Base-by-base conservation (phyloP, 1,284 basidiomycete genomes). In the Erythrobasidium hasegawianum region DNA sequence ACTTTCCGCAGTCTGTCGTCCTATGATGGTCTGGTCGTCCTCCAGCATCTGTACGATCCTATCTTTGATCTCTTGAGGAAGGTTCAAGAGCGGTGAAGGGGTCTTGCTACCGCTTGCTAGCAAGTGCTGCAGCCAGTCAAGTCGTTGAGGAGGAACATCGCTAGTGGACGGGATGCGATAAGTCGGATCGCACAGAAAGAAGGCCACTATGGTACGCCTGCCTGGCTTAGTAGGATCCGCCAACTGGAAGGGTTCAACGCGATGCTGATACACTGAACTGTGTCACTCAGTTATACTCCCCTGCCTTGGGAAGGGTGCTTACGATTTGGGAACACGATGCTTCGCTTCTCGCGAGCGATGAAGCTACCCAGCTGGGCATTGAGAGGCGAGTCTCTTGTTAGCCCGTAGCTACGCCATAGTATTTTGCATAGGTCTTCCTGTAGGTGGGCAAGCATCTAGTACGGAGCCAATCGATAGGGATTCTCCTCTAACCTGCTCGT, bases 171-270 rank as follows among this genome's bases (percentile, higher is more conserved):
- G 77, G n/a, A 80, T 57, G 1, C 40, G 73, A 29, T 62, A 52
- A 57, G 79, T 75, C 0, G 83, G 81, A 71, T 83, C 81, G 45
- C 83, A 80, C 16, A 84, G 77, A 74, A 82, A 83, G 22, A 83
- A 73, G 0, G 79, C 79, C 7, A 83, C 71, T 41, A 84, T 81
- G 71, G 82, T 83, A 40, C 80, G 77, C 62, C 81, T 79, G 0
- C 82, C 82, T 0, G 79, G 79, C 58, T 78, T 79, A 2, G 79
- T 75, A 0, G 74, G 73, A 67, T 83, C 81, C 5, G 64, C 73
- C 11, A 83, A 78, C 50, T 75, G 67, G 73, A 82, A 82, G 1
- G 78, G 77, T 39, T 76, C 74, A 22, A 82, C 79, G 39, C 75
- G 75, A 68, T 82, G 81, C 70, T 82, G 81, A 72, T 84, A 83